Evolutionary conservation across 2,329 filamentous ascomycete genomes (phyloP).

Genomic region (Eutypa lata): DNA sequence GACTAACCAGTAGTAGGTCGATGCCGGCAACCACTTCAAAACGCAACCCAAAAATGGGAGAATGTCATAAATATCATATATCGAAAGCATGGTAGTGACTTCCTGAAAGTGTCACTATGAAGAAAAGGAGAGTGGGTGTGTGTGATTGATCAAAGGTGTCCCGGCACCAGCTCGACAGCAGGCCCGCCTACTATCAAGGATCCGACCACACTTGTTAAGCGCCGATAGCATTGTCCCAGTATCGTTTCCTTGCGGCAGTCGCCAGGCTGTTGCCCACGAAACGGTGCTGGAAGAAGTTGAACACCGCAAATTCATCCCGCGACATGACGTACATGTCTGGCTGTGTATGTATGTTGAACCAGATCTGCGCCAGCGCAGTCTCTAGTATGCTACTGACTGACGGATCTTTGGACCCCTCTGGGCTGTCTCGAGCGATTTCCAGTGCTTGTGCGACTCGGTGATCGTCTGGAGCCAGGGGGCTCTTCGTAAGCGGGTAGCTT

Average conservation of each 20-base stretch:
- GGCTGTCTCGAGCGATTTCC: slow-evolving; percentile 71
- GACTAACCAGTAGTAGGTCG: too few species aligned
- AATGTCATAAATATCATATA: too few species aligned
- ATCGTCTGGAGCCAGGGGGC: too few species aligned
- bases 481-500: too few species aligned
- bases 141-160: too few species aligned
- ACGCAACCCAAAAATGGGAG: too few species aligned
- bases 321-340: slow-evolving; percentile 71
- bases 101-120: too few species aligned
- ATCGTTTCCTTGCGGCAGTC: slow-evolving; percentile 46
- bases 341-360: slow-evolving; percentile 62
- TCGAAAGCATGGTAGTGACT: too few species aligned
- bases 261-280: slow-evolving; percentile 54
- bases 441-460: slow-evolving; percentile 63
- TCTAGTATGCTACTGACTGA: slow-evolving; percentile 65
- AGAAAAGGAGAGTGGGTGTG: too few species aligned
- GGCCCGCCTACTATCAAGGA: too few species aligned
- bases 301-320: slow-evolving; percentile 76
- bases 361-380: slow-evolving; percentile 59
- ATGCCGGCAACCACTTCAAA: too few species aligned
- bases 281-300: slow-evolving; percentile 77
- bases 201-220: neutral
- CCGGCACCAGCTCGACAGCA: too few species aligned
- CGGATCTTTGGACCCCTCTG: slow-evolving; percentile 62
- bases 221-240: slow-evolving; percentile 44